A percentile compares a stretch with the other conserved stretches of the same genome.
Evolutionary conservation across 73 alveolate genomes (phyloP).

Genomic region (Paramecium tetraurelia): DNA sequence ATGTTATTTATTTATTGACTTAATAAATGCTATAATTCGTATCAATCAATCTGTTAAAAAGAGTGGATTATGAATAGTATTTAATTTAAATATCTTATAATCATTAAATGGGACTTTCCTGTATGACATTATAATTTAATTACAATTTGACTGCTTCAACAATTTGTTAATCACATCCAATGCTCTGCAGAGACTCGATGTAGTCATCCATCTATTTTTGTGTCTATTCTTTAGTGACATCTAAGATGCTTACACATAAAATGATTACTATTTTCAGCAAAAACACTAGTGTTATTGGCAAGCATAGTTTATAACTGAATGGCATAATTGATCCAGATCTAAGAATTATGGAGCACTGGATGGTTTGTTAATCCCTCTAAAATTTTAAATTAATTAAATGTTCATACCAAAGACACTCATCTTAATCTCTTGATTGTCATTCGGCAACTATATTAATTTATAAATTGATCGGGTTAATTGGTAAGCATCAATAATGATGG

Average conservation of each 20-base stretch:
- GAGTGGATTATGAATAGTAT: not conserved
- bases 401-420: not conserved
- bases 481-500: not conserved
- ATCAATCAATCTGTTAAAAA: not conserved
- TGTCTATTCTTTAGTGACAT: not conserved
- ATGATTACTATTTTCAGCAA: not conserved
- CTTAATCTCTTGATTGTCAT: not conserved
- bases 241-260: not conserved
- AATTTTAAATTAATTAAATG: not conserved
- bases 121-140: not conserved
- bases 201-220: not conserved
- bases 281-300: not conserved
- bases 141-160: not conserved
- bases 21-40: not conserved
- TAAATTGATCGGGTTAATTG: not conserved
- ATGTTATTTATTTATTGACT: not conserved
- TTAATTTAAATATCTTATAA: not conserved
- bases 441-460: not conserved
- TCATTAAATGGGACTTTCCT: not conserved
- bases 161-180: not conserved
- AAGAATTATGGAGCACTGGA: not conserved
- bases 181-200: not conserved
- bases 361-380: conserved; percentile 8
- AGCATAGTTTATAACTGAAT: not conserved
- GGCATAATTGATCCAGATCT: not conserved